phyloP scores from a whole-genome alignment of 129 eudicot species.

The Arctium minus region DNA sequence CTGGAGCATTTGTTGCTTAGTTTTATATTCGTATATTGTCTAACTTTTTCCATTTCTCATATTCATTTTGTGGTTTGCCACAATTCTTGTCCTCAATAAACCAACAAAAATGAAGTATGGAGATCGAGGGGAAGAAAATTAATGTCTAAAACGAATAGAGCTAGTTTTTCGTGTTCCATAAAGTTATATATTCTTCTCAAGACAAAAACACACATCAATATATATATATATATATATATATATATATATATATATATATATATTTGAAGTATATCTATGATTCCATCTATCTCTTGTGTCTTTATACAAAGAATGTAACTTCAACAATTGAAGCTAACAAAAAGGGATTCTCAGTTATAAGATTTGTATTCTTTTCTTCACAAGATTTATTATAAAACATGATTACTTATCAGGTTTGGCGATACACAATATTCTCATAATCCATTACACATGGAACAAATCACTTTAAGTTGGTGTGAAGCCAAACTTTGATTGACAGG shows the following conservation, averaged over 20 bases:
- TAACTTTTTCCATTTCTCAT: neutral
- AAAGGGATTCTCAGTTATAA: neutral
- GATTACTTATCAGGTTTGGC: neutral
- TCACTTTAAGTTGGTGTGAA: neutral
- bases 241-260: neutral
- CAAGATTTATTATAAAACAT: neutral
- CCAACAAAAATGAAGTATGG: neutral
- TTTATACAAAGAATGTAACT: neutral
- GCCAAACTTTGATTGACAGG: constrained; percentile 7
- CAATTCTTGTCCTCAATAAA: neutral
- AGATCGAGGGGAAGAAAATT: neutral
- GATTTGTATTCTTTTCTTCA: neutral
- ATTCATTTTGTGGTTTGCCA: neutral
- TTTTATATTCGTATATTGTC: neutral
- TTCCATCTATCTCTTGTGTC: neutral
- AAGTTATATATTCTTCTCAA: neutral
- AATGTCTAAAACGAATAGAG: neutral
- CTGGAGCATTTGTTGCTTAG: neutral
- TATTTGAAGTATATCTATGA: neutral
- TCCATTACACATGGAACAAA: neutral
- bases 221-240: neutral
- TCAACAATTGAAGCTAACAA: neutral
- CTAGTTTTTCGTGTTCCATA: neutral
- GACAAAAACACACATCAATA: neutral
- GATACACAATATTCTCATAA: neutral